Percentiles rank a stretch among this genome's conserved stretches.
Conservation (phyloP, 2,329 filamentous ascomycete species). For the Ampelomyces quisqualis region DNA sequence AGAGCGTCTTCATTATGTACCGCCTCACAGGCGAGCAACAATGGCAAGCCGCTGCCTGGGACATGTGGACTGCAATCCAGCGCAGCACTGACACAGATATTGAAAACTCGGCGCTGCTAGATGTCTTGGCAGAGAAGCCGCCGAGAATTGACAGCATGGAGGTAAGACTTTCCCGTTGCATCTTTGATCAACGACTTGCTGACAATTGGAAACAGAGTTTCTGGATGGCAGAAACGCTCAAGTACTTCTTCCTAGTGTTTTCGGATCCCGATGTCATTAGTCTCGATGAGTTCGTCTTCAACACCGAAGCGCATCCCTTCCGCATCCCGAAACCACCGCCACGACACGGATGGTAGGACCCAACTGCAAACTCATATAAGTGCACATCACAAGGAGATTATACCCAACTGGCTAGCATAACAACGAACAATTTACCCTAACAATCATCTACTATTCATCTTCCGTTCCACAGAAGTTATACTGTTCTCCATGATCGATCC, state of each 20-base stretch:
- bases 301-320: slow-evolving; percentile 53
- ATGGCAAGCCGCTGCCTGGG: slow-evolving; percentile 51
- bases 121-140: slow-evolving; percentile 45
- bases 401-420: neutral
- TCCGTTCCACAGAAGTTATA: no score
- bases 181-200: slow-evolving; percentile 6
- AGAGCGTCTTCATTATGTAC: slow-evolving; percentile 63
- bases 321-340: slow-evolving; percentile 26
- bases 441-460: no score
- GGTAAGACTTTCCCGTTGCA: slow-evolving; percentile 19
- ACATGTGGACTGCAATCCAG: slow-evolving; percentile 52
- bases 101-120: slow-evolving; percentile 49
- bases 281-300: slow-evolving; percentile 51
- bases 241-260: slow-evolving; percentile 53
- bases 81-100: slow-evolving; percentile 47
- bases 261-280: slow-evolving; percentile 47
- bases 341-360: slow-evolving; percentile 2
- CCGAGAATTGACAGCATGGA: slow-evolving; percentile 50
- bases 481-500: no score
- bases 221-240: slow-evolving; percentile 54
- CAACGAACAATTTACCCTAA: no score
- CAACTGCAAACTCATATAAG: neutral
- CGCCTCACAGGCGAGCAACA: slow-evolving; percentile 58
- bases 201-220: slow-evolving; percentile 40
- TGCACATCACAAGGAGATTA: neutral